Percentiles rank a stretch among this genome's conserved stretches.
Evolutionary conservation across 2,329 filamentous ascomycete genomes (phyloP).

Genomic region (Talaromyces sp.): DNA sequence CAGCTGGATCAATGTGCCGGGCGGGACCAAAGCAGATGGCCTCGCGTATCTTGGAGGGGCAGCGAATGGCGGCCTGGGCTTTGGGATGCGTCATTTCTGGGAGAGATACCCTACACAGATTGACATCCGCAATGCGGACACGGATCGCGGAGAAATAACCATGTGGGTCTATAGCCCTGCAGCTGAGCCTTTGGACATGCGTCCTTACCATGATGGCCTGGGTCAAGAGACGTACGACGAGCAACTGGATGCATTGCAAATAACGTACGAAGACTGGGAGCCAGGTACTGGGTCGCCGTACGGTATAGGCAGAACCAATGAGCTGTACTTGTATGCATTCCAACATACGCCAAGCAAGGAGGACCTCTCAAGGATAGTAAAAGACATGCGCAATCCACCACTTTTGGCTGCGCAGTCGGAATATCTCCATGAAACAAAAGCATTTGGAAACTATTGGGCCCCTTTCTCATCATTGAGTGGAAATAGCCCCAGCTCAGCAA

Average conservation of each 20-base stretch:
- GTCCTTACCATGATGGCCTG: slow-evolving; percentile 56
- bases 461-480: slow-evolving; percentile 26
- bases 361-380: slow-evolving; percentile 41
- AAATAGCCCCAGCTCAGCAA: slow-evolving; percentile 19
- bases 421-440: slow-evolving; percentile 50
- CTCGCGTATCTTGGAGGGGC: slow-evolving; percentile 57
- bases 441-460: slow-evolving; percentile 54
- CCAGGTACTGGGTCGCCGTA: slow-evolving; percentile 52
- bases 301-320: slow-evolving; percentile 56
- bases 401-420: slow-evolving; percentile 46
- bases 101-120: slow-evolving; percentile 58
- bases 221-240: slow-evolving; percentile 53
- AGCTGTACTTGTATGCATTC: slow-evolving; percentile 53
- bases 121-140: slow-evolving; percentile 50
- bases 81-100: slow-evolving; percentile 60
- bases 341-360: slow-evolving; percentile 49
- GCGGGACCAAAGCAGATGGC: slow-evolving; percentile 53
- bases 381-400: slow-evolving; percentile 50
- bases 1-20: slow-evolving; percentile 56
- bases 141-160: slow-evolving; percentile 50
- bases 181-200: slow-evolving; percentile 53
- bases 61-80: slow-evolving; percentile 53
- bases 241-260: slow-evolving; percentile 56
- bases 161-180: slow-evolving; percentile 58
- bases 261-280: slow-evolving; percentile 63